phyloP scores from a whole-genome alignment of 371 early-diverging fungal species.

The Synchytrium microbalum region DNA sequence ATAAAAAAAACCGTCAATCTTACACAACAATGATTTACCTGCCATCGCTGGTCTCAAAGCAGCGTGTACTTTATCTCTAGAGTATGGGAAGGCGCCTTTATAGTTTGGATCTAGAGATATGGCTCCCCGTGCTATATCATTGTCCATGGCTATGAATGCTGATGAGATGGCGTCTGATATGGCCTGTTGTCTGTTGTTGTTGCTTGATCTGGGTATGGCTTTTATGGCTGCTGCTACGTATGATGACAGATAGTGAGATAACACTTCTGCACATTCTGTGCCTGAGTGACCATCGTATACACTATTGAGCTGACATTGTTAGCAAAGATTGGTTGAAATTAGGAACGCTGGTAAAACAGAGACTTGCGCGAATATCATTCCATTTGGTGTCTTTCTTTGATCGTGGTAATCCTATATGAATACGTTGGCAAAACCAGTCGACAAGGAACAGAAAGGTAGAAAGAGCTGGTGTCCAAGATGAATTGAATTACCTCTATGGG shows the following conservation, averaged over 20 bases:
- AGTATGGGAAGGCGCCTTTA: not conserved
- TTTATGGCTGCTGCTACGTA: slow-evolving; percentile 32
- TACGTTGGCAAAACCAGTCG: slow-evolving; percentile 2
- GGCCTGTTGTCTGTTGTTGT: slow-evolving; percentile 11
- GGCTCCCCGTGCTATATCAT: slow-evolving; percentile 30
- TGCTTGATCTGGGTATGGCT: slow-evolving; percentile 10
- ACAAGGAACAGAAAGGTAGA: not conserved
- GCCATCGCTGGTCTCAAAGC: not conserved
- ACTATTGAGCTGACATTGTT: slow-evolving; percentile 9
- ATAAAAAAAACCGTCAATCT: not conserved
- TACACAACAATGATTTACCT: too few species aligned
- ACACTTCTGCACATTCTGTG: slow-evolving; percentile 27
- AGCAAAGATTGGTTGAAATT: not conserved
- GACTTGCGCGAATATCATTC: not conserved
- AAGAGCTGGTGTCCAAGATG: not conserved
- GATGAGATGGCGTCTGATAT: slow-evolving; percentile 25
- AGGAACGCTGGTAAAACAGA: not conserved
- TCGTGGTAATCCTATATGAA: not conserved
- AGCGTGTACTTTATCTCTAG: slow-evolving; percentile 4
- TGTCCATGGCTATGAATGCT: slow-evolving; percentile 34
- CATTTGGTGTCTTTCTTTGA: not conserved
- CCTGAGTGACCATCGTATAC: slow-evolving; percentile 35
- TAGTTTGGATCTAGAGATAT: not conserved
- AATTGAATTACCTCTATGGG: slow-evolving; percentile 32
- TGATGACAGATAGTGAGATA: slow-evolving; percentile 25